Evolutionary conservation across 768 basidiomycete species (phyloP).

Genomic region (Kwoniella dendrophila): DNA sequence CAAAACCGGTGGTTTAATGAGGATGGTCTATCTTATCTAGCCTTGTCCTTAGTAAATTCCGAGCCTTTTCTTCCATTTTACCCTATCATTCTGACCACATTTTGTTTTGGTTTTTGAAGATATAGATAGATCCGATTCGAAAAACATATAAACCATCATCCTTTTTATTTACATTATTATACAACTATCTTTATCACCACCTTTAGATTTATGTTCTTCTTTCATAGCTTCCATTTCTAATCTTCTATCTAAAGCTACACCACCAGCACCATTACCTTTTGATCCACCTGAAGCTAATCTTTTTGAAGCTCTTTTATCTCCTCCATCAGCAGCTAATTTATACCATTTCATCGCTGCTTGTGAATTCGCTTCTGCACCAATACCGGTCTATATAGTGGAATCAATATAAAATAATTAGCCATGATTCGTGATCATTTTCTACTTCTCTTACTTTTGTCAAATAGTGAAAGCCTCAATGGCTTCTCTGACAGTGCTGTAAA

Average conservation of each 20-base stretch:
- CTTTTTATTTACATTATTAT: constrained; percentile 44
- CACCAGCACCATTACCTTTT: constrained; percentile 36
- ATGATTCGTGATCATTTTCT: background rate
- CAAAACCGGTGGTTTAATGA: no score
- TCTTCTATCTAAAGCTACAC: constrained; percentile 40
- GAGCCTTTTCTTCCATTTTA: no score
- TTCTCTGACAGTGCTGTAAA: no score
- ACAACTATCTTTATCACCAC: constrained; percentile 51
- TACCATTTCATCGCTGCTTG: constrained; percentile 70
- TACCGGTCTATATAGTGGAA: constrained; percentile 63
- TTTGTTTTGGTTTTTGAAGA: no score
- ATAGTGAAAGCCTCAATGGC: no score
- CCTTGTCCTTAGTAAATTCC: no score
- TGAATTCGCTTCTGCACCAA: constrained; percentile 52
- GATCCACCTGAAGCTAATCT: constrained; percentile 68
- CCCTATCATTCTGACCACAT: no score
- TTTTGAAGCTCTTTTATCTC: constrained; percentile 89
- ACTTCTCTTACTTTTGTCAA: no score
- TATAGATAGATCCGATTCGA: no score
- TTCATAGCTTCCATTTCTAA: constrained; percentile 52
- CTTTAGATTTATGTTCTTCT: constrained; percentile 36
- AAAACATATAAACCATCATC: no score
- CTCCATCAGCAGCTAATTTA: constrained; percentile 84
- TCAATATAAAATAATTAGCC: background rate
- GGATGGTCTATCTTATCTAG: no score